Base-by-base conservation (phyloP, 176 grass and related monocot species). In the Dactylis glomerata region DNA sequence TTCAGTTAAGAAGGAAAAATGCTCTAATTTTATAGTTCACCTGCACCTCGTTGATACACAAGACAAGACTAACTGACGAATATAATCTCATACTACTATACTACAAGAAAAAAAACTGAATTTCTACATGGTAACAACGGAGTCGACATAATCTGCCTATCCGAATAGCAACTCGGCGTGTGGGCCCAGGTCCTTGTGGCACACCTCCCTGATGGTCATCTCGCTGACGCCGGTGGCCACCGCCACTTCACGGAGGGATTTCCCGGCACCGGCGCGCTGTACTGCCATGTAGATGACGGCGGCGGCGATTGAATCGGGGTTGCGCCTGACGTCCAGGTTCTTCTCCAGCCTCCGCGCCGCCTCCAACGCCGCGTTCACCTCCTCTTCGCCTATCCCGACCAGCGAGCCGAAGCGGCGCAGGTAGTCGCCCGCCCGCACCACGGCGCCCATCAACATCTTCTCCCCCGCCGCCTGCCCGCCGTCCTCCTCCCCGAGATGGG, bases 251-350 rank as follows among this genome's bases (percentile, higher is more conserved):
- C 66, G 73, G 45, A 86, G 5, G 10, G 73, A 46, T 75, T 64
- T 79, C 10, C 12, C 15, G 22, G 10, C 5, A 20, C n/a, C 56
- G 6, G 34, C 2, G 0, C 45, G 73, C 20, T 71, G 56, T 27
- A 57, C 33, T 17, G 73, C 56, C 88, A 90, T 86, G 80, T 67
- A 86, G 27, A 90, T 79, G 84, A 90, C 50, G 36, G 79, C 84
- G 34, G 88, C 88, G 7, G 88, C 84, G 36, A 85, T 83, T 37
- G 84, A 90, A 12, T 83, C 74, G 0, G 88, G 88, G 74, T 83
- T 90, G 45, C 66, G 83, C 2, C 84, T 75, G 33, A 90, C 79
- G 66, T 90, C 88, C 45, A 90, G 56, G 22, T 70, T 40, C 42
- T 90, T 75, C 22, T 90, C 79, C 74, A 86, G 26, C 84, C 80